Evolutionary conservation across 352 stramenopile species (phyloP).

Genomic region (Phytophthora podocarpi): DNA sequence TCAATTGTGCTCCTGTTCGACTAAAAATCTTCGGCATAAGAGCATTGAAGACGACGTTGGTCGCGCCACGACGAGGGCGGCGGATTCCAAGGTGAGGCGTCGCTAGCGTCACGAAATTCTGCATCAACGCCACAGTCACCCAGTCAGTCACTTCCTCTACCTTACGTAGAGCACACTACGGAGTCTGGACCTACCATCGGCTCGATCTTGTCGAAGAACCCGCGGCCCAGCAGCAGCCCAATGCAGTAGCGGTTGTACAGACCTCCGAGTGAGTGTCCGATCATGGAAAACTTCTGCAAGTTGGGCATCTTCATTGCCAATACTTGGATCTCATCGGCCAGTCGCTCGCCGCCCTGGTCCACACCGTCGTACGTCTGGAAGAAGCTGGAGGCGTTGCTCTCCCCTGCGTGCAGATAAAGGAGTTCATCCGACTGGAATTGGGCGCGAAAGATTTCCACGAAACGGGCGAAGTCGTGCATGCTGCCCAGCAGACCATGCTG

Average conservation of each 20-base stretch:
- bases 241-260: slow-evolving; percentile 84
- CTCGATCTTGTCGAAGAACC: slow-evolving; percentile 74
- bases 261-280: slow-evolving; percentile 80
- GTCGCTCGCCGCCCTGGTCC: slow-evolving; percentile 61
- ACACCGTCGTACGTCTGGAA: slow-evolving; percentile 86
- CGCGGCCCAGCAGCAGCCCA: slow-evolving; percentile 60
- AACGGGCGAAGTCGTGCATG: slow-evolving; percentile 62
- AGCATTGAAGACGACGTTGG: slow-evolving; percentile 74
- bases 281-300: slow-evolving; percentile 70
- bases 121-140: background rate
- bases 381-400: slow-evolving; percentile 58
- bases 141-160: slow-evolving; percentile 5
- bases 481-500: slow-evolving; percentile 78
- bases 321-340: slow-evolving; percentile 71
- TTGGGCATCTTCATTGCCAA: slow-evolving; percentile 63
- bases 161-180: background rate
- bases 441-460: slow-evolving; percentile 55
- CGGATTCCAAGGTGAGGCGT: slow-evolving; percentile 81
- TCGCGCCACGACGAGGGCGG: slow-evolving; percentile 52
- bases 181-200: slow-evolving; percentile 55
- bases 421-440: slow-evolving; percentile 49
- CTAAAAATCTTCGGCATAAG: slow-evolving; percentile 74
- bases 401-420: slow-evolving; percentile 51
- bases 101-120: slow-evolving; percentile 87
- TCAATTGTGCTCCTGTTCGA: slow-evolving; percentile 70